Percentiles rank a stretch among this genome's conserved stretches.
Evolutionary conservation across 2,329 filamentous ascomycete species (phyloP).

Genomic region (Colletotrichum spaethianum): DNA sequence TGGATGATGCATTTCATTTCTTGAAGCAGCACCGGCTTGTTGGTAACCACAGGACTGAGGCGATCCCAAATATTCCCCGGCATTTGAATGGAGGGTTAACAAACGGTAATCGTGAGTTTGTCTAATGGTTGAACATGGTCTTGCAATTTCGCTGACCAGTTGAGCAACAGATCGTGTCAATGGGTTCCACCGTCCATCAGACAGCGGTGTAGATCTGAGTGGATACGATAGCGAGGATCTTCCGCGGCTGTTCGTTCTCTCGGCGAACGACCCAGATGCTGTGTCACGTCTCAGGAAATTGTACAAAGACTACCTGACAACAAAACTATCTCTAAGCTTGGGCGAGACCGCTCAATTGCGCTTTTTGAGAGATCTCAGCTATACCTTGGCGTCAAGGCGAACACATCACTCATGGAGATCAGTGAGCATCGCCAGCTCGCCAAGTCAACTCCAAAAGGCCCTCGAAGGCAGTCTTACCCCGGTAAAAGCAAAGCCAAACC

Average conservation of each 20-base stretch:
- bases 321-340: constrained; percentile 18
- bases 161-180: neutral
- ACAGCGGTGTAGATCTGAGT: constrained; percentile 29
- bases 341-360: neutral
- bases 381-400: constrained; percentile 54
- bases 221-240: neutral
- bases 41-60: constrained; percentile 33
- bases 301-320: constrained; percentile 43
- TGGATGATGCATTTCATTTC: constrained; percentile 53
- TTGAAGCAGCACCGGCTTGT: constrained; percentile 24
- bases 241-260: constrained; percentile 59
- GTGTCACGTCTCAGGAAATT: constrained; percentile 53
- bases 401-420: constrained; percentile 30
- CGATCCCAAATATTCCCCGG: neutral
- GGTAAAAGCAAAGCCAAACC: constrained; percentile 6
- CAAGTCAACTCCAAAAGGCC: neutral
- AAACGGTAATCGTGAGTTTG: neutral
- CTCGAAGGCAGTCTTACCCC: constrained; percentile 8
- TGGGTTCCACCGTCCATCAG: constrained; percentile 7
- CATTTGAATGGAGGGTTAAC: neutral
- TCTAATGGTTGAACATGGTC: accelerated
- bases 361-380: constrained; percentile 54
- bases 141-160: neutral
- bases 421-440: constrained; percentile 24
- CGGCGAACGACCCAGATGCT: constrained; percentile 57